phyloP scores from a whole-genome alignment of 2,329 filamentous ascomycete species.

The Colletotrichum kahawae region DNA sequence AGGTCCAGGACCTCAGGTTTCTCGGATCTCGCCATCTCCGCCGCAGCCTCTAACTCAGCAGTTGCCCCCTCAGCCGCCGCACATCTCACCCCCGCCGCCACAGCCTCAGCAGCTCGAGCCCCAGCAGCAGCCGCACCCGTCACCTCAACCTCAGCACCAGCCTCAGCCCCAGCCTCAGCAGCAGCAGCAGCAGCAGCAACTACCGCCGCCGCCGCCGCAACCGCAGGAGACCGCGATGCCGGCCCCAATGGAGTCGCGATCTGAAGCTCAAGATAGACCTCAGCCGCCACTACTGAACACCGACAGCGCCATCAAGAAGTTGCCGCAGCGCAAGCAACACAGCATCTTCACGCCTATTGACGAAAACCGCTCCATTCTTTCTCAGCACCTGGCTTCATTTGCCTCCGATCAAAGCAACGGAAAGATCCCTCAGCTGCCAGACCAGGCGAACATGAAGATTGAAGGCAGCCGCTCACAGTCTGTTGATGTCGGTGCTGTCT shows the following conservation, averaged over 20 bases:
- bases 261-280: slow-evolving; percentile 52
- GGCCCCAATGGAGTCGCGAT: slow-evolving; percentile 51
- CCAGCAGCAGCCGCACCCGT: slow-evolving; percentile 31
- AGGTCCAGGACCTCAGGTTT: slow-evolving; percentile 43
- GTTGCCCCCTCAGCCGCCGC: slow-evolving; percentile 52
- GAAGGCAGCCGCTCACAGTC: slow-evolving; percentile 62
- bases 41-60: slow-evolving; percentile 62
- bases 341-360: slow-evolving; percentile 99
- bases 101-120: slow-evolving; percentile 40
- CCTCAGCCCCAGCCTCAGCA: slow-evolving; percentile 47
- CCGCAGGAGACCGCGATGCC: slow-evolving; percentile 56
- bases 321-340: slow-evolving; percentile 79
- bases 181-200: slow-evolving; percentile 40
- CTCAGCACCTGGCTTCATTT: slow-evolving; percentile 78
- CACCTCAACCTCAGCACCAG: slow-evolving; percentile 40
- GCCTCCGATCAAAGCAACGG: slow-evolving; percentile 53
- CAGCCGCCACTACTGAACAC: slow-evolving; percentile 55
- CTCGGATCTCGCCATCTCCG: slow-evolving; percentile 63
- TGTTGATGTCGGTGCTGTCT: slow-evolving; percentile 64
- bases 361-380: slow-evolving; percentile 85
- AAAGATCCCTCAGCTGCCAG: slow-evolving; percentile 33
- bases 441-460: slow-evolving; percentile 26
- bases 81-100: slow-evolving; percentile 59
- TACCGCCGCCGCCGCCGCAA: slow-evolving; percentile 44
- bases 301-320: slow-evolving; percentile 59